A percentile compares a stretch with the other conserved stretches of the same genome.
Conservation (phyloP, 2,329 filamentous ascomycete genomes). For the Nemania sp. region DNA sequence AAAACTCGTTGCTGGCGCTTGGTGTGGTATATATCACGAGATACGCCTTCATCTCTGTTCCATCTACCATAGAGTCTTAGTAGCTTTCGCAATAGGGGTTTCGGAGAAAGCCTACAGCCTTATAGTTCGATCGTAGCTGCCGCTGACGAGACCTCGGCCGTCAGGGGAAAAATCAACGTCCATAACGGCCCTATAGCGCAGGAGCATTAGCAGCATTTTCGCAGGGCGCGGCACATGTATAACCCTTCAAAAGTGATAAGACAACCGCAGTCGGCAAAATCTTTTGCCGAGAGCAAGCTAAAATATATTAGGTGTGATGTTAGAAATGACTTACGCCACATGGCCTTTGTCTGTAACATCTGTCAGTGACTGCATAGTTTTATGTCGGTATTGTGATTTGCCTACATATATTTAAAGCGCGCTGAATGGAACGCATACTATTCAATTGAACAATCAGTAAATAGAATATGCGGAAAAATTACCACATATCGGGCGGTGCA, state of each 20-base stretch:
- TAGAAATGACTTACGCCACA: conserved; percentile 43
- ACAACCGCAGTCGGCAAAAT: neutral
- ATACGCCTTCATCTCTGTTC: conserved; percentile 79
- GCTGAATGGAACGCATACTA: conserved; percentile 28
- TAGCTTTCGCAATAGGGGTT: neutral
- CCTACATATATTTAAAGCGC: conserved; percentile 28
- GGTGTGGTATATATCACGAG: conserved; percentile 93
- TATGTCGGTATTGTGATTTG: conserved; percentile 77
- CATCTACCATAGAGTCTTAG: conserved; percentile 50
- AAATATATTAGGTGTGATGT: neutral
- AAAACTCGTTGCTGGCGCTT: conserved; percentile 93
- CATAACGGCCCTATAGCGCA: conserved; percentile 72
- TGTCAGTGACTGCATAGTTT: conserved; percentile 33
- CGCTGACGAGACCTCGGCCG: conserved; percentile 89
- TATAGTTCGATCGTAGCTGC: conserved; percentile 84
- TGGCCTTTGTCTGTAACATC: conserved; percentile 35
- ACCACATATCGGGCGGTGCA: neutral
- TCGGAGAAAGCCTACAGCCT: conserved; percentile 54
- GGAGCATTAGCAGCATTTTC: neutral
- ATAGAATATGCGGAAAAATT: neutral
- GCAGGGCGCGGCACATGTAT: neutral
- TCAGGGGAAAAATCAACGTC: conserved; percentile 95
- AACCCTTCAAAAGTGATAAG: neutral
- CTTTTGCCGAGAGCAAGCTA: neutral
- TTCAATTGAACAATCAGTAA: conserved; percentile 11